These are phyloP conservation scores for Crassisporium funariophilum DNA, from an alignment of 768 basidiomycete genomes.

Conservation along the genomic window DNA sequence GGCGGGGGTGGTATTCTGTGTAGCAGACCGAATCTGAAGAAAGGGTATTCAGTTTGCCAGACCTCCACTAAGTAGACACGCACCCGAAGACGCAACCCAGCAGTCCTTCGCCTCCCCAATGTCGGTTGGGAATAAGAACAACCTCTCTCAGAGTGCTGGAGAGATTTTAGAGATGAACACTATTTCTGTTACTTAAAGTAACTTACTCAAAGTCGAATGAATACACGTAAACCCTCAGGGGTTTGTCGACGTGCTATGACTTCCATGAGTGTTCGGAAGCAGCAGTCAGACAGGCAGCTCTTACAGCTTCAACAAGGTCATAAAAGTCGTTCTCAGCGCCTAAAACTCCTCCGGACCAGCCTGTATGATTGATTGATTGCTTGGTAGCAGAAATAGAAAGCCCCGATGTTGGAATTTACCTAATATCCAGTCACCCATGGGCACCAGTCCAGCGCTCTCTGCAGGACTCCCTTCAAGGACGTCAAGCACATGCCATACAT, in stretches of 20 bases:
- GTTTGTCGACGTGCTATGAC: conserved; percentile 87
- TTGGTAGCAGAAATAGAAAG: too few species aligned
- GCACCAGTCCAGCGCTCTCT: conserved; percentile 94
- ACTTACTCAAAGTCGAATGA: conserved; percentile 95
- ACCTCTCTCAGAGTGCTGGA: conserved; percentile 87
- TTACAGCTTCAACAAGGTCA: conserved; percentile 88
- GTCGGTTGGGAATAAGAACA: conserved; percentile 91
- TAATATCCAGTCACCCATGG: conserved; percentile 68
- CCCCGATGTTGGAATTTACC: too few species aligned
- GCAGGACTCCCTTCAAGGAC: conserved; percentile 96
- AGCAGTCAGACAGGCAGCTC: conserved; percentile 27
- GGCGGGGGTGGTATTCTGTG: conserved; percentile 90
- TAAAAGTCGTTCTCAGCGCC: conserved; percentile 95
- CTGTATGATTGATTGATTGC: too few species aligned
- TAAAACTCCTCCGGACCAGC: conserved; percentile 94
- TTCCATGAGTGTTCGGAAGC: conserved; percentile 4
- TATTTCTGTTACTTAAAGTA: not conserved
- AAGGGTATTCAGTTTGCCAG: conserved; percentile 6
- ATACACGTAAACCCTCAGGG: conserved; percentile 93
- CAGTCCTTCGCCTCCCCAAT: conserved; percentile 97
- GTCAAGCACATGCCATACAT: conserved; percentile 98
- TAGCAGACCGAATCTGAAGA: conserved; percentile 77
- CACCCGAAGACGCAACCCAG: conserved; percentile 96
- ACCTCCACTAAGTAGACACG: conserved; percentile 26
- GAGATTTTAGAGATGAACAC: conserved; percentile 9